Conservation (phyloP, 2,329 filamentous ascomycete species). For the Grosmannia clavigera region DNA sequence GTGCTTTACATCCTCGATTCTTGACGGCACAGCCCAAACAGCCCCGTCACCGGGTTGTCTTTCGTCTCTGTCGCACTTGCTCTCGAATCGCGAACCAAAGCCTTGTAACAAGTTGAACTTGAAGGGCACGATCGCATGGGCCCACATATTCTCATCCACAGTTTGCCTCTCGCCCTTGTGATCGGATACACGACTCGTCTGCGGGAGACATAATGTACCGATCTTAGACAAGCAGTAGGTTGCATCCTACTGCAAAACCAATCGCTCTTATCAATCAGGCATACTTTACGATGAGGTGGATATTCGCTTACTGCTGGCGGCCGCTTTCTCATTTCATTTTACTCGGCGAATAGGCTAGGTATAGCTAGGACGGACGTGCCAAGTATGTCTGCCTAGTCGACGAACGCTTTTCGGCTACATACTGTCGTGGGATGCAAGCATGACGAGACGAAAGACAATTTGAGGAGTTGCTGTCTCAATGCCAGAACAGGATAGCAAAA, state of each 20-base stretch:
- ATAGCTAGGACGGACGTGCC: background rate
- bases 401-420: background rate
- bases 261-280: background rate
- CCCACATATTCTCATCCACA: no score
- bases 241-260: background rate
- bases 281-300: background rate
- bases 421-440: background rate
- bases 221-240: background rate
- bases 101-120: no score
- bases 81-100: no score
- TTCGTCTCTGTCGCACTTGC: no score
- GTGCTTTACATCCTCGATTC: no score
- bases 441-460: background rate
- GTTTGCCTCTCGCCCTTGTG: no score
- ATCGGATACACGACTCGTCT: no score
- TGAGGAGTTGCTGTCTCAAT: background rate
- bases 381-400: background rate
- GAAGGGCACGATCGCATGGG: no score
- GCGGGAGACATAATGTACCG: background rate
- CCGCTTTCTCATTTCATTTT: background rate
- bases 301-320: background rate
- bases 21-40: no score
- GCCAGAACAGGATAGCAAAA: background rate
- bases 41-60: no score
- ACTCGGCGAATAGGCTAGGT: background rate